Base-by-base conservation (phyloP, 2,329 filamentous ascomycete species). In the Botryotinia narcissicola region DNA sequence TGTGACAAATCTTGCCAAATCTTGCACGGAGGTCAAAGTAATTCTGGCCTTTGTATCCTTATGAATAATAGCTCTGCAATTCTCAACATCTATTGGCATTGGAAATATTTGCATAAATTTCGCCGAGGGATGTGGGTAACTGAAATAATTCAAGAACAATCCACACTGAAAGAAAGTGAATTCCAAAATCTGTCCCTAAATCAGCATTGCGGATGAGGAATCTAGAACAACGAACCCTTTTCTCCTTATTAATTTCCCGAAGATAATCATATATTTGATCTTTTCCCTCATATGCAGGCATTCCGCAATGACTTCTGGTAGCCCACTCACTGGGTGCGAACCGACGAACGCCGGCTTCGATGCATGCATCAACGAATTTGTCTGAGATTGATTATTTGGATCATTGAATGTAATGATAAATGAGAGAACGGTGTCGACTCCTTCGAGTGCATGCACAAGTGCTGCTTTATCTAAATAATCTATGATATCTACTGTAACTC, bases 91-190 rank as follows among this genome's bases (percentile, higher is more conserved):
- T 29, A 82, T 76, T 14, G 77, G 71, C 25, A 83, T 75, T 1
- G 79, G 77, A 7, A 77, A 70, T n/a, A 87, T 77, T 22, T 84
- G 78, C 29, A 83, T 83, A 9, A 81, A 75, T 0, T 83, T 82
- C 22, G 83, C 78, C 72, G 84, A 76, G 0, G 86, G 3, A 16
- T 35, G 25, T 22, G 25, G 85, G 71, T 82, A 80, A 25, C 83
- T 84, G 20, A 87, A 81, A 80, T 87, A 87, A 77, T 87, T 82
- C 51, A 85, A 76, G 78, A 87, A 86, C 29, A 84, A 74, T 7
- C 84, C 85, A 1, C 85, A 83, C 71, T 87, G 85, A 80, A 88
- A 87, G 2, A 86, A 80, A 40, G 80, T 83, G 78, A 87, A 87
- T 9, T 37, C 57, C 9, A 60, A 32, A 6, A 35, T 8, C 57